Evolutionary conservation across 2,329 filamentous ascomycete species (phyloP).

Genomic region (Colletotrichum brevisporum): DNA sequence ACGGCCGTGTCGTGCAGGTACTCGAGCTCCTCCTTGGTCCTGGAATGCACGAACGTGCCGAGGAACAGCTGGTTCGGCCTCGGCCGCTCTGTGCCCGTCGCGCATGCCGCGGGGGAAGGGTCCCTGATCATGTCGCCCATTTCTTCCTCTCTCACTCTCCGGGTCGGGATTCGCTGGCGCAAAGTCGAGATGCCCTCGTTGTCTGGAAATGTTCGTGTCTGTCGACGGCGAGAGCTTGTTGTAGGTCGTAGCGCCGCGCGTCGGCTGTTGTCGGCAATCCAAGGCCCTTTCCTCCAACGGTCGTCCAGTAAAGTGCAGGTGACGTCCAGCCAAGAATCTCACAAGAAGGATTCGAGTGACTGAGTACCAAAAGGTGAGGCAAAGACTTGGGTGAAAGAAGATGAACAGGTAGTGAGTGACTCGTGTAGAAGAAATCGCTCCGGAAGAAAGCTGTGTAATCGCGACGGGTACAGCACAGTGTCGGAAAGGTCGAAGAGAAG

Average conservation of each 20-base stretch:
- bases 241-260: background rate
- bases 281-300: background rate
- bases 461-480: background rate
- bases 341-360: background rate
- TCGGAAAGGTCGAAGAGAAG: background rate
- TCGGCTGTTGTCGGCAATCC: slow-evolving; percentile 23
- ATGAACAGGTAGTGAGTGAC: no score
- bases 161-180: background rate
- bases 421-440: no score
- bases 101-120: slow-evolving; percentile 14
- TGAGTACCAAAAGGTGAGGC: no score
- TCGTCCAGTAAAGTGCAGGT: background rate
- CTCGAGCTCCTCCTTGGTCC: slow-evolving; percentile 61
- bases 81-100: background rate
- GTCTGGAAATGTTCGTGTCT: no score
- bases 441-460: background rate
- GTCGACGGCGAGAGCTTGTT: background rate
- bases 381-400: no score
- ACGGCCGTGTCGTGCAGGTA: slow-evolving; percentile 66
- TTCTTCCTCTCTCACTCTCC: background rate
- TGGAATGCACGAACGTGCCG: slow-evolving; percentile 70
- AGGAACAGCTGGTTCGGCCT: slow-evolving; percentile 61
- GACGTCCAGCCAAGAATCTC: slow-evolving; percentile 5
- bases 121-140: slow-evolving; percentile 40
- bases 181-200: background rate